Conservation (phyloP, 805 yeast genomes). For the Komagataella mondaviorum region DNA sequence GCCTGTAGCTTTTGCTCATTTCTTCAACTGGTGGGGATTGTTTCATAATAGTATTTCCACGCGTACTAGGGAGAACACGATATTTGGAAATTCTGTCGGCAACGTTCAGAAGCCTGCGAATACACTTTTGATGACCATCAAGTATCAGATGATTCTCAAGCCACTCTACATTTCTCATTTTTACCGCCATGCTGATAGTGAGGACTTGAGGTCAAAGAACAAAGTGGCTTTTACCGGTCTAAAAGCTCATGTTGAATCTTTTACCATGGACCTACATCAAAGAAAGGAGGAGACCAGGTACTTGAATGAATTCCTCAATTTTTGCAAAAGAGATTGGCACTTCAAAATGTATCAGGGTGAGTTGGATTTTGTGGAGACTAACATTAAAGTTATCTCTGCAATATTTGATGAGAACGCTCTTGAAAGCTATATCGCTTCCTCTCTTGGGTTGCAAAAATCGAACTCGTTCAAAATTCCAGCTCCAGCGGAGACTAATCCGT, state of each 20-base stretch:
- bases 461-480: not conserved
- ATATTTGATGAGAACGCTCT: constrained; percentile 14
- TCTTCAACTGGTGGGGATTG: constrained; percentile 76
- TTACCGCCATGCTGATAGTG: constrained; percentile 33
- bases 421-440: not conserved
- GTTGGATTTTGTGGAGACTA: constrained; percentile 38
- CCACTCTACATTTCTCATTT: constrained; percentile 73
- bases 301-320: constrained; percentile 30
- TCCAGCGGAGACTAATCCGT: constrained; percentile 4
- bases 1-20: constrained; percentile 54
- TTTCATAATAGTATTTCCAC: constrained; percentile 70
- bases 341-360: constrained; percentile 56
- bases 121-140: constrained; percentile 59
- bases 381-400: constrained; percentile 41
- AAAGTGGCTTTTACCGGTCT: constrained; percentile 56
- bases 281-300: constrained; percentile 31
- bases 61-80: constrained; percentile 39
- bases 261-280: constrained; percentile 58
- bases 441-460: not conserved
- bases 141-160: constrained; percentile 59
- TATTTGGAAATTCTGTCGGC: constrained; percentile 28
- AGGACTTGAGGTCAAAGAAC: constrained; percentile 22
- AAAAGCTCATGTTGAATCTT: constrained; percentile 43
- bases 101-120: constrained; percentile 49
- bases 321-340: constrained; percentile 24